Percentiles rank a stretch among this genome's conserved stretches.
These are phyloP conservation scores for Blumeria graminis DNA, from an alignment of 2,329 filamentous ascomycete genomes.

Conservation along the genomic window DNA sequence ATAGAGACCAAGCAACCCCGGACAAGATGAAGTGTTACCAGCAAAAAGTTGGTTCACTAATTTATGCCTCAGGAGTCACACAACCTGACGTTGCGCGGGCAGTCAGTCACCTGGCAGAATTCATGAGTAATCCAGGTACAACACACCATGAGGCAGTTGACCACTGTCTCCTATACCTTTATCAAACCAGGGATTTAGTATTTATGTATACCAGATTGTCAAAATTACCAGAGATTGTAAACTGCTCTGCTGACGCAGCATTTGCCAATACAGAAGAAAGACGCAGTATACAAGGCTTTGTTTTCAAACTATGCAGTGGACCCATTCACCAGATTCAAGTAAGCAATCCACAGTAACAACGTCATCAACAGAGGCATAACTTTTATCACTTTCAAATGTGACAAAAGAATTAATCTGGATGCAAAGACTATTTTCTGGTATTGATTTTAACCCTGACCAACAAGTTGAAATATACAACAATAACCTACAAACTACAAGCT, in stretches of 20 bases:
- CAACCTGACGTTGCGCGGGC: not conserved
- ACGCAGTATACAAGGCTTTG: not conserved
- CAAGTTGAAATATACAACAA: too few species aligned
- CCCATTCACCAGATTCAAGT: not conserved
- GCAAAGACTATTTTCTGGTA: too few species aligned
- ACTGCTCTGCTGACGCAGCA: not conserved
- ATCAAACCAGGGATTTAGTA: not conserved
- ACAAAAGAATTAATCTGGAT: not conserved
- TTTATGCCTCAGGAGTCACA: not conserved
- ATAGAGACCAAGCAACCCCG: not conserved
- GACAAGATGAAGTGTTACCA: not conserved
- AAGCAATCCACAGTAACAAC: not conserved
- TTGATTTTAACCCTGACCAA: too few species aligned
- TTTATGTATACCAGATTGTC: not conserved
- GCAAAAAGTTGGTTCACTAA: not conserved
- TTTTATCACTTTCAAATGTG: not conserved
- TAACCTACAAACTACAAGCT: too few species aligned
- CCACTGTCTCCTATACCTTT: not conserved
- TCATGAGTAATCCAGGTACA: not conserved
- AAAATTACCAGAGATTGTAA: not conserved
- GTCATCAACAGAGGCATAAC: not conserved
- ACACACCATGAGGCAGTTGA: not conserved
- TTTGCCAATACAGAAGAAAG: not conserved
- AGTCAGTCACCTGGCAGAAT: not conserved
- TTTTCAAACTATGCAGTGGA: not conserved